These are phyloP conservation scores for Ammopiptanthus mongolicus DNA, from an alignment of 306 rosid genomes.

Conservation along the genomic window DNA sequence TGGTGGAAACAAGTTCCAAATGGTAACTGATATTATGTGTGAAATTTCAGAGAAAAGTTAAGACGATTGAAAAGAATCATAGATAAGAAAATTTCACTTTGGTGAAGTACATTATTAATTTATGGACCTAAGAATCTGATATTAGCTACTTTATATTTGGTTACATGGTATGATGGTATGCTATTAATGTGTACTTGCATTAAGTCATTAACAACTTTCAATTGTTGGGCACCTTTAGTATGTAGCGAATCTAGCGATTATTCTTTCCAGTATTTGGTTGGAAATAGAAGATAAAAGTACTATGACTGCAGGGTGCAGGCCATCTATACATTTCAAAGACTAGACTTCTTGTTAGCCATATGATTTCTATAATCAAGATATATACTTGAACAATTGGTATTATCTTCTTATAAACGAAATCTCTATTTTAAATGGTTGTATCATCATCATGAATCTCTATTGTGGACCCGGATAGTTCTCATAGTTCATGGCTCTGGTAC, in stretches of 20 bases:
- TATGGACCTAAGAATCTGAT: background rate
- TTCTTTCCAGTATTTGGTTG: background rate
- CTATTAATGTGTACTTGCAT: background rate
- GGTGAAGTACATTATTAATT: background rate
- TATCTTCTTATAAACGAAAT: background rate
- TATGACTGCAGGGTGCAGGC: background rate
- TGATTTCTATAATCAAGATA: background rate
- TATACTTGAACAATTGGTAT: background rate
- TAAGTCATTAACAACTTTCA: background rate
- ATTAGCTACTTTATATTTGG: background rate
- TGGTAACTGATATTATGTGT: too few species aligned
- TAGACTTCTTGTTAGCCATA: background rate
- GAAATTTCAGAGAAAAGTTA: too few species aligned
- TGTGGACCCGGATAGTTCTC: background rate
- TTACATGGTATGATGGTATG: background rate
- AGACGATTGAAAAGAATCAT: background rate
- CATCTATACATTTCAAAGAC: background rate
- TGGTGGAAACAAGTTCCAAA: too few species aligned
- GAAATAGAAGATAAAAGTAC: background rate
- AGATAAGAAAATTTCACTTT: background rate
- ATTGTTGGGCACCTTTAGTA: background rate
- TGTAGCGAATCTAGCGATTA: background rate
- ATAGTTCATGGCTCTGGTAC: background rate
- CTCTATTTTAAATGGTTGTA: background rate
- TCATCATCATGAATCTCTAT: background rate